phyloP scores from a whole-genome alignment of 1,284 basidiomycete species.

The Rhodotorula sp. region DNA sequence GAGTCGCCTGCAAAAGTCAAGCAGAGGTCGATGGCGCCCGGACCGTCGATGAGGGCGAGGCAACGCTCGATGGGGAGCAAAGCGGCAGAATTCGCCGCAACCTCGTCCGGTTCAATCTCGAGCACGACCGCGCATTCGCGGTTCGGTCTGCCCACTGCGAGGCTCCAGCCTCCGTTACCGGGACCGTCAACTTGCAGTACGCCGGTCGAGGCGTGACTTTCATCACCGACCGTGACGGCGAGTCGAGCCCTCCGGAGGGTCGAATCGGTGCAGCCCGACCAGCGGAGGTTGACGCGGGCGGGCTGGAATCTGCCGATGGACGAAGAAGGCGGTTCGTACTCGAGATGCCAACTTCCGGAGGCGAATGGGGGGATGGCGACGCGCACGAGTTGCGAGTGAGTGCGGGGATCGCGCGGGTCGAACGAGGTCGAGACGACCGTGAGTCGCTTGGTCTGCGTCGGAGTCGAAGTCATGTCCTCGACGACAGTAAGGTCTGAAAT shows the following conservation, averaged over 20 bases:
- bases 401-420: slow-evolving; percentile 1
- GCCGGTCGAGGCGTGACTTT: not conserved
- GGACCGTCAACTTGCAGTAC: not conserved
- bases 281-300: slow-evolving; percentile 3
- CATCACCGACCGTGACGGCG: slow-evolving; percentile 1
- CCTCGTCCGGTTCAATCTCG: slow-evolving; percentile 6
- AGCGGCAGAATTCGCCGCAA: not conserved
- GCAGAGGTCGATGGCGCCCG: slow-evolving; percentile 13
- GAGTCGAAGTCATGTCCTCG: slow-evolving; percentile 1
- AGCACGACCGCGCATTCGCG: not conserved
- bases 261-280: not conserved
- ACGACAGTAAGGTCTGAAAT: not conserved
- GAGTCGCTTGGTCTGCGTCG: not conserved
- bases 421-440: not conserved
- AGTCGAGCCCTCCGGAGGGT: not conserved
- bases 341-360: not conserved
- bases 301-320: not conserved
- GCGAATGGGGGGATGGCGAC: slow-evolving; percentile 1
- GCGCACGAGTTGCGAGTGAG: not conserved
- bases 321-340: not conserved
- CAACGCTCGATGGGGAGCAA: not conserved
- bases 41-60: slow-evolving; percentile 14
- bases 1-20: slow-evolving; percentile 15
- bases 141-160: not conserved
- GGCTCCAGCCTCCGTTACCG: slow-evolving; percentile 1